phyloP scores from a whole-genome alignment of 2,329 filamentous ascomycete genomes.

The Neoarthrinium moseri region DNA sequence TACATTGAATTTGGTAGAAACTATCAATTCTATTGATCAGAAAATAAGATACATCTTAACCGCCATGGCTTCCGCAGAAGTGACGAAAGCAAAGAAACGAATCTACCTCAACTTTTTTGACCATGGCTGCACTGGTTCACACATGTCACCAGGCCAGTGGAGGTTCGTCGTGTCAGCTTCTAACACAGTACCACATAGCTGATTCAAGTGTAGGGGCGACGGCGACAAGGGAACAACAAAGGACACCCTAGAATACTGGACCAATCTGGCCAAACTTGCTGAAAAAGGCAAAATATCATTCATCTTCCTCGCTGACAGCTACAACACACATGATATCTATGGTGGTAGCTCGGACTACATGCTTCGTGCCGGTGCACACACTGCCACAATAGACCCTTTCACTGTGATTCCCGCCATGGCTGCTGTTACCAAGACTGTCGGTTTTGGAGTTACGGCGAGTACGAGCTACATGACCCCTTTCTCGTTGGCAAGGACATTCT shows the following conservation, averaged over 20 bases:
- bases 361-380: constrained; percentile 9
- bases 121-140: constrained; percentile 12
- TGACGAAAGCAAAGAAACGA: constrained; percentile 1
- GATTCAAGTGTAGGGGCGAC: not conserved
- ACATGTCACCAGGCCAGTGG: constrained; percentile 12
- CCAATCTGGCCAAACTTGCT: constrained; percentile 44
- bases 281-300: constrained; percentile 44
- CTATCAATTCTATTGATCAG: too few species aligned
- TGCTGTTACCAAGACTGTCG: constrained; percentile 12
- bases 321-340: constrained; percentile 10
- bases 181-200: not conserved
- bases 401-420: constrained; percentile 13
- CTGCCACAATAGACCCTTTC: constrained; percentile 8
- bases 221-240: constrained; percentile 11
- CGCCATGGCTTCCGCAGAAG: not conserved
- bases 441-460: constrained; percentile 13
- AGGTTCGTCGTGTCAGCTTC: not conserved
- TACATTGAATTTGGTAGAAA: too few species aligned
- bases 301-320: constrained; percentile 46
- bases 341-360: constrained; percentile 7
- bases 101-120: constrained; percentile 14
- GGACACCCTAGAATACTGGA: constrained; percentile 39
- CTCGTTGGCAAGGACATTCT: constrained; percentile 11
- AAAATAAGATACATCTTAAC: not conserved
- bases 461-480: constrained; percentile 14